A percentile compares a stretch with the other conserved stretches of the same genome.
phyloP scores from a whole-genome alignment of 441 rosid genomes.

The Gossypium gossypioides region DNA sequence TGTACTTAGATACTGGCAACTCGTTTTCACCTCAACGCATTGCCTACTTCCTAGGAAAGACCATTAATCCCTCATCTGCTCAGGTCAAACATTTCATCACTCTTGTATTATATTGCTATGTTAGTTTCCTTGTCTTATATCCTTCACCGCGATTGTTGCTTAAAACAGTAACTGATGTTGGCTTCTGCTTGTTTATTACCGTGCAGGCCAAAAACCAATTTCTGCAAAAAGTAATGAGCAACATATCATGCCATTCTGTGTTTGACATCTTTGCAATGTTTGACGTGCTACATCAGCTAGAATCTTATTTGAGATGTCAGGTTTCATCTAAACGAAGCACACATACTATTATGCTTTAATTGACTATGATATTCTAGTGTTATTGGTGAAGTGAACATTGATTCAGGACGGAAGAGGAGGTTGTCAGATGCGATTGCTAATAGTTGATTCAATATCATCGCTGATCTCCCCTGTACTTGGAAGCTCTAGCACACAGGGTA shows the following conservation, averaged over 20 bases:
- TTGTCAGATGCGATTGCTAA: constrained; percentile 31
- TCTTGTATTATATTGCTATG: constrained; percentile 1
- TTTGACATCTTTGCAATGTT: constrained; percentile 48
- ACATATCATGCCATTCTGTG: constrained; percentile 36
- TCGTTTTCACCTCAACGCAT: constrained; percentile 67
- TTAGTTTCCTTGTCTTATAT: background rate
- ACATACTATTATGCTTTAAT: constrained; percentile 9
- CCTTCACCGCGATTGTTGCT: background rate
- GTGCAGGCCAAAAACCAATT: constrained; percentile 14
- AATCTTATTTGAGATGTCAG: constrained; percentile 33
- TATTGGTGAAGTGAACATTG: constrained; percentile 9
- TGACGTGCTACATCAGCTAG: constrained; percentile 36
- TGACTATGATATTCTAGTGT: constrained; percentile 6
- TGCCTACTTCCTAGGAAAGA: constrained; percentile 33
- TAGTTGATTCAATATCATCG: constrained; percentile 69
- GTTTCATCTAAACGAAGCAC: constrained; percentile 19
- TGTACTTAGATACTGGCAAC: constrained; percentile 69
- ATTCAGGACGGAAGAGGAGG: constrained; percentile 31
- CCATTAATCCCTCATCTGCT: constrained; percentile 23
- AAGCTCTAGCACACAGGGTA: constrained; percentile 64
- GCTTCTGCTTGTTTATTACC: background rate
- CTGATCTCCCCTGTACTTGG: constrained; percentile 67
- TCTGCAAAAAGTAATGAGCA: constrained; percentile 38
- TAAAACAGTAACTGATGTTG: background rate
- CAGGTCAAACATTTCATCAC: constrained; percentile 23